A percentile compares a stretch with the other conserved stretches of the same genome.
Conservation (phyloP, 2,329 filamentous ascomycete species). For the Cercospora sp. region DNA sequence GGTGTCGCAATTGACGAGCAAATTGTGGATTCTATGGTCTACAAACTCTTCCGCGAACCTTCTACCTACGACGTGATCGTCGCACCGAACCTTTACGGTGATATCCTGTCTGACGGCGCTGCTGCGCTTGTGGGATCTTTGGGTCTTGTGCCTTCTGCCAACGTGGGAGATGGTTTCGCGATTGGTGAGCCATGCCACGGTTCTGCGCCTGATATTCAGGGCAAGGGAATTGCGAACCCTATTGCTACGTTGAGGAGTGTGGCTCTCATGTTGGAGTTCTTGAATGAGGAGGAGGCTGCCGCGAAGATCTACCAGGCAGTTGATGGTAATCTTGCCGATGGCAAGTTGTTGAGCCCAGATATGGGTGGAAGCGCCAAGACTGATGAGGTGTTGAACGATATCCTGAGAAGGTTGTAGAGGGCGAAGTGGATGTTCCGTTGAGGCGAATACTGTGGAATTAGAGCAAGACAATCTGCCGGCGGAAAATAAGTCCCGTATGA, state of each 20-base stretch:
- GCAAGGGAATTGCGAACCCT: constrained; percentile 88
- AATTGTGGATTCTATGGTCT: constrained; percentile 99
- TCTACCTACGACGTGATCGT: constrained; percentile 96
- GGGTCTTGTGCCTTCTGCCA: constrained; percentile 89
- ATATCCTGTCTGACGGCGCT: constrained; percentile 93
- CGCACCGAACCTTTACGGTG: constrained; percentile 94
- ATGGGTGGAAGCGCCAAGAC: constrained; percentile 85
- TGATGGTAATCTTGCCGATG: constrained; percentile 84
- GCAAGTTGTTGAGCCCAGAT: constrained; percentile 79
- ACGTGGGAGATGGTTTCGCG: constrained; percentile 90
- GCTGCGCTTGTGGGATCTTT: constrained; percentile 90
- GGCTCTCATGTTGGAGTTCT: constrained; percentile 94
- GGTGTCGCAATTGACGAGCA: constrained; percentile 76
- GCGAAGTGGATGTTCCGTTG: too few relatives aligned
- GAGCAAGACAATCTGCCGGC: neutral
- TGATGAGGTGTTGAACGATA: constrained; percentile 81
- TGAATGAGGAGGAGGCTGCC: constrained; percentile 82
- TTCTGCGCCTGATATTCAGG: constrained; percentile 92
- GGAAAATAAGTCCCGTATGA: neutral
- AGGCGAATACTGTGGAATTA: neutral
- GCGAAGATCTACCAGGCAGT: constrained; percentile 89
- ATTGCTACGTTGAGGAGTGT: constrained; percentile 91
- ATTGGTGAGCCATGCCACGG: constrained; percentile 99
- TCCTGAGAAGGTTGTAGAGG: constrained; percentile 75
- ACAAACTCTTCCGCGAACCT: constrained; percentile 98